A percentile compares a stretch with the other conserved stretches of the same genome.
phyloP scores from a whole-genome alignment of 208 protist genomes.

The Trypanosoma congolense region DNA sequence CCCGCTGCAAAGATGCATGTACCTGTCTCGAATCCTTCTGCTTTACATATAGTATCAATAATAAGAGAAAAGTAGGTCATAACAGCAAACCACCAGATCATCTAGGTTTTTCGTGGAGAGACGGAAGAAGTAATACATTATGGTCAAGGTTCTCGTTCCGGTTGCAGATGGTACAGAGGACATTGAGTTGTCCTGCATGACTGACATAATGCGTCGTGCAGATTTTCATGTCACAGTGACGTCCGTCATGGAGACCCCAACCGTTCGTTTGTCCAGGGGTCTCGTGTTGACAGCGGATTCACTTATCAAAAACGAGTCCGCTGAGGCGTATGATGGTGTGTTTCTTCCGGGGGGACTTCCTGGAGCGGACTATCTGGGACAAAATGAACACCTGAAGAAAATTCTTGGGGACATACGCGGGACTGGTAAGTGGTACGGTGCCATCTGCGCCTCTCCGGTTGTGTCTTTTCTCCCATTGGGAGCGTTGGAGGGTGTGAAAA shows the following conservation, averaged over 20 bases:
- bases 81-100: too few species aligned
- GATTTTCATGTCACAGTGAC: conserved; percentile 71
- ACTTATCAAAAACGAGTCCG: conserved; percentile 56
- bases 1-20: too few species aligned
- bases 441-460: conserved; percentile 79
- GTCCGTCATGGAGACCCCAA: conserved; percentile 60
- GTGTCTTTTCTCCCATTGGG: conserved; percentile 61
- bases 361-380: conserved; percentile 64
- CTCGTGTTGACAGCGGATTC: conserved; percentile 52
- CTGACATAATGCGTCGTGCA: conserved; percentile 71
- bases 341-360: conserved; percentile 78
- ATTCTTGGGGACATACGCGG: conserved; percentile 53
- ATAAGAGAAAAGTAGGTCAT: too few species aligned
- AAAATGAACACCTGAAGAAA: conserved; percentile 54
- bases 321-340: conserved; percentile 61
- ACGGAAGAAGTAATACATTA: conserved; percentile 6
- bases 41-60: too few species aligned
- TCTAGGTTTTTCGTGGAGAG: background rate
- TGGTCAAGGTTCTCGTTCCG: conserved; percentile 74
- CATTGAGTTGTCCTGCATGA: conserved; percentile 83
- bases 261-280: conserved; percentile 60
- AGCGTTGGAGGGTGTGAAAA: conserved; percentile 65
- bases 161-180: conserved; percentile 81
- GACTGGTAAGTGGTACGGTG: conserved; percentile 72
- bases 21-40: too few species aligned